phyloP scores from a whole-genome alignment of 2,329 filamentous ascomycete species.

The Xylaria sp. region DNA sequence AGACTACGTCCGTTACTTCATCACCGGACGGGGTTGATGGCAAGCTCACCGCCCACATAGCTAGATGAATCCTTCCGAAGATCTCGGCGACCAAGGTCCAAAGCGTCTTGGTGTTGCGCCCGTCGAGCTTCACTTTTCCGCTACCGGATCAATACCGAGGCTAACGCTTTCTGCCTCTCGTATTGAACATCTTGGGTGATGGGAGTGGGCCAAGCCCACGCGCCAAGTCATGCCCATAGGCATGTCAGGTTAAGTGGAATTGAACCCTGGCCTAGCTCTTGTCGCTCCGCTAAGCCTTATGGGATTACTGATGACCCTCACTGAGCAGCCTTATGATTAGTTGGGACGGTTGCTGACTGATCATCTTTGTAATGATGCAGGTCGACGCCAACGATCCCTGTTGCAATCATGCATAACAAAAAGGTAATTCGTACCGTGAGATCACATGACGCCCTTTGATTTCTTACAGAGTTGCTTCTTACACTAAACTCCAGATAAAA shows the following conservation, averaged over 20 bases:
- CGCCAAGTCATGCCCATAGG: constrained; percentile 16
- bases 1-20: background rate
- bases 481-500: background rate
- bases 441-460: constrained; percentile 19
- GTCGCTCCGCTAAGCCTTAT: constrained; percentile 35
- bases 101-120: constrained; percentile 13
- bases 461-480: constrained; percentile 9
- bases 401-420: constrained; percentile 15
- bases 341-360: constrained; percentile 30
- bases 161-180: constrained; percentile 25
- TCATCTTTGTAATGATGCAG: constrained; percentile 34
- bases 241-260: background rate
- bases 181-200: constrained; percentile 23
- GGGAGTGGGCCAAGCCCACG: constrained; percentile 18
- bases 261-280: constrained; percentile 5
- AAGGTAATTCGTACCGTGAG: constrained; percentile 4
- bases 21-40: background rate
- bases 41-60: constrained; percentile 15
- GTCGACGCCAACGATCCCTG: constrained; percentile 15
- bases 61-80: background rate
- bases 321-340: constrained; percentile 31
- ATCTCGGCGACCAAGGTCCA: constrained; percentile 3
- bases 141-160: background rate
- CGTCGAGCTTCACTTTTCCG: constrained; percentile 1
- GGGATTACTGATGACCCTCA: constrained; percentile 21